A percentile compares a stretch with the other conserved stretches of the same genome.
These are phyloP conservation scores for Cyberlindnera sargentensis DNA, from an alignment of 805 yeast genomes.

Conservation along the genomic window DNA sequence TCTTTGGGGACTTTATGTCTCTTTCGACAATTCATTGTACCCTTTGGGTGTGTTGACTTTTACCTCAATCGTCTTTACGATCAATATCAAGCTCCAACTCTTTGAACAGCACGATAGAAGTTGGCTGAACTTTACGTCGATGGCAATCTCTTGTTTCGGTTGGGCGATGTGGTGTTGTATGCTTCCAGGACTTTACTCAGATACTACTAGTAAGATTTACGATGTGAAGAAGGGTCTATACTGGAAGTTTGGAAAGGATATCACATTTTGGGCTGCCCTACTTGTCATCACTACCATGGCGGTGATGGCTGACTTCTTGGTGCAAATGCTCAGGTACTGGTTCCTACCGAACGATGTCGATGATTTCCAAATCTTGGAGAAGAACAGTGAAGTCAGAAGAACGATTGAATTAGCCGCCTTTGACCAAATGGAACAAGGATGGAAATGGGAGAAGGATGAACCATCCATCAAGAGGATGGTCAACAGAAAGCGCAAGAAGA, in stretches of 20 bases:
- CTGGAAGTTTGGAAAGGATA: constrained; percentile 69
- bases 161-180: constrained; percentile 81
- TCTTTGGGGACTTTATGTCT: constrained; percentile 65
- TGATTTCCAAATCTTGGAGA: constrained; percentile 70
- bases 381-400: constrained; percentile 55
- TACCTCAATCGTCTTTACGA: constrained; percentile 62
- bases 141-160: constrained; percentile 70
- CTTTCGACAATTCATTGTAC: constrained; percentile 68
- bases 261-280: constrained; percentile 81
- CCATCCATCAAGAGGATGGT: constrained; percentile 21
- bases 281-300: constrained; percentile 53
- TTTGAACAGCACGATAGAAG: constrained; percentile 75
- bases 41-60: constrained; percentile 76
- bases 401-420: constrained; percentile 68
- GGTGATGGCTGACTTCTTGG: constrained; percentile 55
- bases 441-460: constrained; percentile 57
- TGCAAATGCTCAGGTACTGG: constrained; percentile 49
- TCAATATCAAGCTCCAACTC: constrained; percentile 73
- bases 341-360: constrained; percentile 71
- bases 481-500: constrained; percentile 20
- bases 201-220: constrained; percentile 49
- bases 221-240: constrained; percentile 66
- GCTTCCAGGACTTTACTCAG: constrained; percentile 60
- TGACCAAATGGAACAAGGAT: constrained; percentile 68
- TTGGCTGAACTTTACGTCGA: constrained; percentile 58